Evolutionary conservation across 2,329 filamentous ascomycete genomes (phyloP), one percentile per base, ranked within the genome.

Genomic region (Myriosclerotinia duriaeana): DNA sequence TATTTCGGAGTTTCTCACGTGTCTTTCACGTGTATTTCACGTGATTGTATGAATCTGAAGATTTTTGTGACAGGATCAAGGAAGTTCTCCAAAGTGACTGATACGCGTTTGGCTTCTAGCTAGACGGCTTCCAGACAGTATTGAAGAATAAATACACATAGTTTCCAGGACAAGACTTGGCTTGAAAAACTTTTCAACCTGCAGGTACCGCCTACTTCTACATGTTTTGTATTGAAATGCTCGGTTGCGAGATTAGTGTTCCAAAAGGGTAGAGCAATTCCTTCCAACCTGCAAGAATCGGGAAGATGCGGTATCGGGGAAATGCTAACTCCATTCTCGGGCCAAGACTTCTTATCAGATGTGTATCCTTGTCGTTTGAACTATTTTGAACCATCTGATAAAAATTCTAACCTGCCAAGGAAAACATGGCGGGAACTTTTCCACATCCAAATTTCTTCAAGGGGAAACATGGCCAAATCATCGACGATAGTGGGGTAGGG

Each of bases 321-420:
- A 5, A 34, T 34, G 15, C 17, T 53, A 22, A 20, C 50, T 46
- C 26, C 42, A 36, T 48, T 48, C 30, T 60, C 56, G 56, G 42
- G 42, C 38, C 40, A 64, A 56, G 38, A 14, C 11, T 55, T 42
- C 50, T 63, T 64, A 64, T 64, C 62, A 56, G 62, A 64, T 64
- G 20, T 7, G 2, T 40, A 48, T 46, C 62, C 62, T 22, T 64
- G 61, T 61, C 20, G 4, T 26, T 61, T 3, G 58, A 26, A 50
- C 12, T 17, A 26, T 50, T 52, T 38, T 14, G 44, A 26, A 52
- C 61, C 20, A 64, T 64, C 62, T 56, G 62, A 64, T 64, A 56
- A 56, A 56, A 56, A 46, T 34, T 56, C 52, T 64, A 11, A 42
- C 20, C n/a, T 40, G 60, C 60, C 46, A 63, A 53, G 60, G 5